Conservation (phyloP, 2,329 filamentous ascomycete species). For the Westerdykella sp. region DNA sequence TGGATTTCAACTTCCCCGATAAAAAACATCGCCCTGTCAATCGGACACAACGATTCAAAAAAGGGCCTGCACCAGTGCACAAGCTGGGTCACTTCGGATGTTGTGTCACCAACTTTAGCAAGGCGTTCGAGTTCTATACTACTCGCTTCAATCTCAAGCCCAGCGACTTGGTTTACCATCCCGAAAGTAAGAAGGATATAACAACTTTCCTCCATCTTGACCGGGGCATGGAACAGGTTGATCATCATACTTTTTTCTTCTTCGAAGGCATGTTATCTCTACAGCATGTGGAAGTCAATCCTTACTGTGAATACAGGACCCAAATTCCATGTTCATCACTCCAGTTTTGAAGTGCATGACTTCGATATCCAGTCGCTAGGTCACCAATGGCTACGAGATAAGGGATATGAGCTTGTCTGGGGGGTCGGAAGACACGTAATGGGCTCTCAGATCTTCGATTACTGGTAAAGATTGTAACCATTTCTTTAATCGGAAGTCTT, state of each 20-base stretch:
- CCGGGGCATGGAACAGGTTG: constrained; percentile 22
- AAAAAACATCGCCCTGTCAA: constrained; percentile 41
- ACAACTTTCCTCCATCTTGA: constrained; percentile 47
- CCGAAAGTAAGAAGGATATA: constrained; percentile 10
- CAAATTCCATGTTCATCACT: constrained; percentile 50
- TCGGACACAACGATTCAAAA: constrained; percentile 42
- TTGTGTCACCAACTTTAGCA: constrained; percentile 21
- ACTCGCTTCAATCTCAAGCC: constrained; percentile 37
- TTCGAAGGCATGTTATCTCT: constrained; percentile 16
- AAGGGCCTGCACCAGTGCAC: constrained; percentile 40
- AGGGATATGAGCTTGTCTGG: constrained; percentile 59
- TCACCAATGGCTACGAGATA: constrained; percentile 56
- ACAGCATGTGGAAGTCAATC: constrained; percentile 5
- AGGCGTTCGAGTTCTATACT: constrained; percentile 35
- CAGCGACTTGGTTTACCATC: constrained; percentile 31
- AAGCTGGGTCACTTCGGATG: constrained; percentile 40
- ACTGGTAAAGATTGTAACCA: constrained; percentile 44
- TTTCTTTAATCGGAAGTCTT: background rate
- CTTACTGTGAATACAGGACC: constrained; percentile 9
- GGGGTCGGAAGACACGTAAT: constrained; percentile 59
- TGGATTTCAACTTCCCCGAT: constrained; percentile 27
- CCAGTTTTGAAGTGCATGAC: constrained; percentile 61
- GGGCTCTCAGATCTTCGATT: constrained; percentile 65
- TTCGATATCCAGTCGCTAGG: constrained; percentile 61
- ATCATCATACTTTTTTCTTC: constrained; percentile 42